Conservation (phyloP, 139 green algal genomes). For the Gonium pectorale region DNA sequence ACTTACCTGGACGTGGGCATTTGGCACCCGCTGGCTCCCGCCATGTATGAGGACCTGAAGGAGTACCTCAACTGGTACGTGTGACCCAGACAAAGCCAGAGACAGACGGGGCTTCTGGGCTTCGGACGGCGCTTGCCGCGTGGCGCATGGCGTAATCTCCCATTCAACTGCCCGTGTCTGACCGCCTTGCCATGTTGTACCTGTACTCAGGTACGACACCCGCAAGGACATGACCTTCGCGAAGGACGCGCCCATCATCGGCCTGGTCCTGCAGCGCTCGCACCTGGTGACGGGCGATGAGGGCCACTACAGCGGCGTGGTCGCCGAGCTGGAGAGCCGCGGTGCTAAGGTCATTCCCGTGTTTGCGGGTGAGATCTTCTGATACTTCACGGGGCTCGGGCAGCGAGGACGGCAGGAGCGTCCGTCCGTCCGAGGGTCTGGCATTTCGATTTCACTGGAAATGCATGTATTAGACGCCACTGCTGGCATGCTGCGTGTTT, state of each 20-base stretch:
- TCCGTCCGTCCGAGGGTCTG: no score
- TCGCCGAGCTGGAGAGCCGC: constrained; percentile 93
- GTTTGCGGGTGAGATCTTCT: constrained; percentile 82
- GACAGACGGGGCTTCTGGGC: no score
- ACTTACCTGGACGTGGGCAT: constrained; percentile 97
- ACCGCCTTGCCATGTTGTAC: background rate
- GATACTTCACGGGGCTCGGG: background rate
- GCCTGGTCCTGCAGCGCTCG: constrained; percentile 96
- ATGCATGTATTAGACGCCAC: no score
- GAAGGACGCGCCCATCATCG: constrained; percentile 92
- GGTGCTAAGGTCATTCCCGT: constrained; percentile 96
- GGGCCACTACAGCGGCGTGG: constrained; percentile 93
- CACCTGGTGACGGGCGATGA: constrained; percentile 99
- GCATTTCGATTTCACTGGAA: no score
- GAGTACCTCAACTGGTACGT: constrained; percentile 98
- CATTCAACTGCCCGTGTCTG: no score
- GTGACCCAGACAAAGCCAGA: no score
- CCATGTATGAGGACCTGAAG: constrained; percentile 98
- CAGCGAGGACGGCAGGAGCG: background rate
- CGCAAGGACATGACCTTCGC: constrained; percentile 91
- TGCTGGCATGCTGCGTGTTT: no score
- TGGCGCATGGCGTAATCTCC: no score
- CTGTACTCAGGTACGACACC: constrained; percentile 86
- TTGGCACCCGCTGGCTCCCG: constrained; percentile 94
- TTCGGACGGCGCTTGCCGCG: no score